Percentiles rank a stretch among this genome's conserved stretches.
These are phyloP conservation scores for Arxiozyma bovina DNA, from an alignment of 1,139 yeast genomes.

Conservation along the genomic window DNA sequence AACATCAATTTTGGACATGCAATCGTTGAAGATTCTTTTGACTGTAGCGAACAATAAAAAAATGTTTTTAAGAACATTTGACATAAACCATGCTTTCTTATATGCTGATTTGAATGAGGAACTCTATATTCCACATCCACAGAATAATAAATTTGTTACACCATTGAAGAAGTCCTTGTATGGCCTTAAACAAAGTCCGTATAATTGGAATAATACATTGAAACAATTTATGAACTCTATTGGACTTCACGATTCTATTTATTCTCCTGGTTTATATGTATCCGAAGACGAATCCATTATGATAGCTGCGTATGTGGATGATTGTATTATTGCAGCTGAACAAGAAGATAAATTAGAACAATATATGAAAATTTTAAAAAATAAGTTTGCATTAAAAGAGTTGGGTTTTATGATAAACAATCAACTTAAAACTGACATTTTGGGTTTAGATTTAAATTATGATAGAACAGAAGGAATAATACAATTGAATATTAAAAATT, in stretches of 20 bases:
- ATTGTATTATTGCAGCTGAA: conserved; percentile 5
- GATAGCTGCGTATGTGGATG: conserved; percentile 6
- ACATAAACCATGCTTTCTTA: conserved; percentile 6
- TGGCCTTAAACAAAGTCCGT: conserved; percentile 6
- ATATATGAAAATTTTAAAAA: background rate
- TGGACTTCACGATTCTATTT: conserved; percentile 1
- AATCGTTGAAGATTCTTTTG: conserved; percentile 5
- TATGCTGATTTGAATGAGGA: conserved; percentile 6
- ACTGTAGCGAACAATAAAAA: conserved; percentile 6
- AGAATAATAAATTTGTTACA: background rate
- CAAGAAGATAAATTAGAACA: conserved; percentile 1
- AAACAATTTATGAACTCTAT: conserved; percentile 3
- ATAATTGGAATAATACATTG: conserved; percentile 5
- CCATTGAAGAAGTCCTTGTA: conserved; percentile 5
- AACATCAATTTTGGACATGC: background rate
- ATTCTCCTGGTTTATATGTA: conserved; percentile 4
- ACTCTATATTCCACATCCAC: conserved; percentile 3
- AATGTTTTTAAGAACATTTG: conserved; percentile 1
- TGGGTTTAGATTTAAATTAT: conserved; percentile 6
- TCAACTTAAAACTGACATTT: conserved; percentile 2
- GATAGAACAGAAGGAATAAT: background rate
- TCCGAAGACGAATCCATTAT: background rate
- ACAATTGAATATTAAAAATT: background rate
- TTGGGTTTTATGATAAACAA: conserved; percentile 3
- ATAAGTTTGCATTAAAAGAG: conserved; percentile 3